Conservation (phyloP, 2,329 filamentous ascomycete genomes). For the Alternaria infectoria region DNA sequence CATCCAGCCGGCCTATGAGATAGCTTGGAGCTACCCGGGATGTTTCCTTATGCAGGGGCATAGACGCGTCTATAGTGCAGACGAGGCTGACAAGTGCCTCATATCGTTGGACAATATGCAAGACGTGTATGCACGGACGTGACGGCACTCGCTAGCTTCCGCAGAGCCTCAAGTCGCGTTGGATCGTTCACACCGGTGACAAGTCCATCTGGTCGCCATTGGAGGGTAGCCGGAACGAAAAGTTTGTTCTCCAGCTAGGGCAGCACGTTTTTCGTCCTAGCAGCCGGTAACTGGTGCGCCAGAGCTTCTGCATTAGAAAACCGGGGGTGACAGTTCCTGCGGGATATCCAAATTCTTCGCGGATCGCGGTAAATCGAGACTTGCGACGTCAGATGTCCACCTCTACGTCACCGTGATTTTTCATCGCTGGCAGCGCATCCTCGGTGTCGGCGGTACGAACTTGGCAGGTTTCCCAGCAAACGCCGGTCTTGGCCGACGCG, state of each 20-base stretch:
- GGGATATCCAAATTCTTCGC: neutral
- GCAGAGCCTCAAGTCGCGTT: constrained; percentile 12
- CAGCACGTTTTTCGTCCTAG: neutral
- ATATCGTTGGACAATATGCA: constrained; percentile 3
- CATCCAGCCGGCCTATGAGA: neutral
- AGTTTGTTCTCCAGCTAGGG: neutral
- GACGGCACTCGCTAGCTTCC: neutral
- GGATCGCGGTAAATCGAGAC: neutral
- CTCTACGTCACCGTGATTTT: neutral
- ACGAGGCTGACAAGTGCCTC: constrained; percentile 9
- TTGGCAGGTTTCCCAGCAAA: neutral
- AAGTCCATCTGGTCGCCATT: neutral
- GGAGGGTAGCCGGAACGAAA: neutral
- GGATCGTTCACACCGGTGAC: neutral
- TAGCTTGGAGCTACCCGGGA: neutral
- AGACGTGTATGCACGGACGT: constrained; percentile 1
- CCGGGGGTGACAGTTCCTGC: neutral
- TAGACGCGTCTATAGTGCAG: constrained; percentile 3
- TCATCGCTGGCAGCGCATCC: neutral
- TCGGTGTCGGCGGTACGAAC: neutral
- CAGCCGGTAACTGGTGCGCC: neutral
- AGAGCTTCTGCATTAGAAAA: neutral
- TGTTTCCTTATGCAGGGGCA: neutral
- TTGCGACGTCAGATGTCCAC: neutral
- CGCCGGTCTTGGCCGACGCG: constrained; percentile 32